Evolutionary conservation across 106 monocot genomes (phyloP), one percentile per base, ranked within the genome.

Genomic region (Iris macrosiphon): DNA sequence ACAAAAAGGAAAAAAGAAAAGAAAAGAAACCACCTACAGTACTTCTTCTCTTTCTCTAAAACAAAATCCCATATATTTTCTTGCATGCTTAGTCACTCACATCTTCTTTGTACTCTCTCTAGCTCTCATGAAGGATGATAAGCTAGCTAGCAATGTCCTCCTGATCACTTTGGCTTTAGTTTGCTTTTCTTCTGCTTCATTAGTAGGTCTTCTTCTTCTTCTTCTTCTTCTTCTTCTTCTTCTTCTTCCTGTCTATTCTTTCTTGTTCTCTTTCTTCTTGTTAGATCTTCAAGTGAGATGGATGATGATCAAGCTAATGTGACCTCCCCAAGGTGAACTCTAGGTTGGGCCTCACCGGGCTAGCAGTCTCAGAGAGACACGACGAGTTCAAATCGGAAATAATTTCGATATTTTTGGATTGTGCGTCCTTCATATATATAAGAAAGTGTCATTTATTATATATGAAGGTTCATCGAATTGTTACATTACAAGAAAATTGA

Each of bases 291-390:
- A 32, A 22, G 21, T 57, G 33, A 48, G 53, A 25, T 71, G n/a
- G n/a, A n/a, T n/a, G n/a, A n/a, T n/a, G n/a, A n/a, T n/a, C 56
- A n/a, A 45, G 6, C 7, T 24, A 72, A 28, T 49, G 67, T 60
- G 69, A 65, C 55, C 68, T 68, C 48, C 79, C 79, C 53, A 79
- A 64, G 53, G 79, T 79, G 73, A 79, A 79, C 60, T 79, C 79
- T 47, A 79, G 73, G 61, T 69, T 79, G 51, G 79, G 79, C 40
- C 73, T 79, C 52, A 25, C 65, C 24, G 69, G 61, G 50, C 49
- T 65, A 16, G 40, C 44, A 7, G 60, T 61, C 27, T 74, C 73
- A 13, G 73, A 74, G 9, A 79, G 37, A 35, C 68, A 73, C 26
- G 78, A 72, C 27, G 75, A 75, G 61, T 75, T 75, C 48, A 75